Evolutionary conservation across 2,329 filamentous ascomycete species (phyloP).

Genomic region (Cordyceps javanica): DNA sequence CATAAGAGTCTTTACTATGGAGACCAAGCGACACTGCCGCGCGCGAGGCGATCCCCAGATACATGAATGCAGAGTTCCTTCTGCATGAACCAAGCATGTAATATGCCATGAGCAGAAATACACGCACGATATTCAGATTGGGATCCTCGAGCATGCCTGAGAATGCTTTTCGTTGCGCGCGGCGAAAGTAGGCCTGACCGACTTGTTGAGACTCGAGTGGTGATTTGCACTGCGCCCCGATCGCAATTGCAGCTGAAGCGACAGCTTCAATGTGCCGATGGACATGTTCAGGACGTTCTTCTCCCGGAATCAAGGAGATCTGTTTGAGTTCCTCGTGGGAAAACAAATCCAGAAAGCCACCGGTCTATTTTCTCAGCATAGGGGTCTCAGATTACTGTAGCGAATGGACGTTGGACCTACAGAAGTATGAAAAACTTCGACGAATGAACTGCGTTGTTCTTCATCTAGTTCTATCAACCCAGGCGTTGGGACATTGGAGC

Average conservation of each 20-base stretch:
- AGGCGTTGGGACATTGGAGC: background rate
- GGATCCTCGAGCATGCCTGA: conserved; percentile 47
- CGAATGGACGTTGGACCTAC: background rate
- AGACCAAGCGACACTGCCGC: conserved; percentile 52
- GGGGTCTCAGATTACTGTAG: too few species aligned
- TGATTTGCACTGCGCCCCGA: conserved; percentile 42
- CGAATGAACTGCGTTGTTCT: background rate
- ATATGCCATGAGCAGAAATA: conserved; percentile 51
- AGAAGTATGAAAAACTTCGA: background rate
- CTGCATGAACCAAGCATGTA: conserved; percentile 54
- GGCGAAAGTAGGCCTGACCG: conserved; percentile 37
- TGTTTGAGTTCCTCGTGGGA: background rate
- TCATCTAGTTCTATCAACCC: conserved; percentile 3
- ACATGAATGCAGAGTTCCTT: conserved; percentile 57
- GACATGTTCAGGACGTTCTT: background rate
- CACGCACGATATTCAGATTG: conserved; percentile 44
- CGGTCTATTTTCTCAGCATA: conserved; percentile 2
- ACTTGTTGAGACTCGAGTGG: conserved; percentile 22
- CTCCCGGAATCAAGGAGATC: conserved; percentile 1
- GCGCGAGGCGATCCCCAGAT: conserved; percentile 52
- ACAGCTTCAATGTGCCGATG: conserved; percentile 10
- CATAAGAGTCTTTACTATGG: conserved; percentile 33
- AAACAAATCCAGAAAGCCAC: conserved; percentile 12
- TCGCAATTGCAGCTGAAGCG: conserved; percentile 41
- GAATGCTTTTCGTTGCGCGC: conserved; percentile 42